A percentile compares a stretch with the other conserved stretches of the same genome.
phyloP scores from a whole-genome alignment of 2,329 filamentous ascomycete genomes.

The Cadophora luteo-olivacea region DNA sequence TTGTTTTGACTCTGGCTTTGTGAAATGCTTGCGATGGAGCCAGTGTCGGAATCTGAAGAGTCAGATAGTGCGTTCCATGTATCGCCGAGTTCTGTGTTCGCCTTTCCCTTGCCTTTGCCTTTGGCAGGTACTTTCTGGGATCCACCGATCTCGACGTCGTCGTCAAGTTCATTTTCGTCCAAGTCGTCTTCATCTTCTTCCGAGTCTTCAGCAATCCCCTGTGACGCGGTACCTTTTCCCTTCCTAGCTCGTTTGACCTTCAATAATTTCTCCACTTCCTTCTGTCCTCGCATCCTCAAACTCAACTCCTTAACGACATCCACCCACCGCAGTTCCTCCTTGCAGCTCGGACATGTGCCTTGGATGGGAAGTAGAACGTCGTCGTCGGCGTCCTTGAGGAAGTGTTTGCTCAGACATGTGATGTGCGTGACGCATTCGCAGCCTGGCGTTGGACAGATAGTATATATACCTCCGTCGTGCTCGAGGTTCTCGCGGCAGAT shows the following conservation, averaged over 20 bases:
- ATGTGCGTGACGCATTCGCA: conserved; percentile 67
- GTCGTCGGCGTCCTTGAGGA: conserved; percentile 50
- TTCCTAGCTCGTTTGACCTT: conserved; percentile 49
- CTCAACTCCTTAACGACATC: conserved; percentile 85
- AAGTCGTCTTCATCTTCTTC: conserved; percentile 32
- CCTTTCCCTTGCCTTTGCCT: conserved; percentile 4
- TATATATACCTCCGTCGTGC: conserved; percentile 58
- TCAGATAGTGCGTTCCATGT: conserved; percentile 34
- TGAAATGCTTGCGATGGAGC: conserved; percentile 33
- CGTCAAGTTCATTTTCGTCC: not conserved
- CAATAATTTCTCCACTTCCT: conserved; percentile 73
- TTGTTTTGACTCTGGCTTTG: conserved; percentile 21
- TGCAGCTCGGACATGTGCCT: conserved; percentile 76
- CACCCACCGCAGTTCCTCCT: conserved; percentile 68
- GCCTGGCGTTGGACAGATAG: conserved; percentile 58
- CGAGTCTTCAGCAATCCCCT: conserved; percentile 26
- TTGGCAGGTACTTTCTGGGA: not conserved
- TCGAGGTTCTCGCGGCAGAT: conserved; percentile 56
- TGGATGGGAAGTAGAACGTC: conserved; percentile 66
- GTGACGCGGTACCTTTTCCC: conserved; percentile 28
- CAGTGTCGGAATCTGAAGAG: conserved; percentile 35
- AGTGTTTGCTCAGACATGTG: conserved; percentile 62
- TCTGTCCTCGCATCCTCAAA: conserved; percentile 71
- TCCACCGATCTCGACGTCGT: conserved; percentile 18
- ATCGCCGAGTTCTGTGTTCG: conserved; percentile 20